Evolutionary conservation across 1,284 basidiomycete genomes (phyloP).

Genomic region (Malassezia cuniculi): DNA sequence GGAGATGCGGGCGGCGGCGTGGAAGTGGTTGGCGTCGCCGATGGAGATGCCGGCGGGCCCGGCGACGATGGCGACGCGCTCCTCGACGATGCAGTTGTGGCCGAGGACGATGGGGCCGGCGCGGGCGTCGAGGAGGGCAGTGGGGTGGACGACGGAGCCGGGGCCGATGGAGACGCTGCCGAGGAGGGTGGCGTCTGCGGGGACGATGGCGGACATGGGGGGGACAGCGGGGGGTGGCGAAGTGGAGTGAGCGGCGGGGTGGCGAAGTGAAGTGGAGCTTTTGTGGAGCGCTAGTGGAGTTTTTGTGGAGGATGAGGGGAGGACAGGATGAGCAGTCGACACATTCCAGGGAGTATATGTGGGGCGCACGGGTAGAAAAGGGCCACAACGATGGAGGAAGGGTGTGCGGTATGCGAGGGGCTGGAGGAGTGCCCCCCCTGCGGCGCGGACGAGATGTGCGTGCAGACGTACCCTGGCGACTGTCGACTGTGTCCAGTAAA

Average conservation of each 20-base stretch:
- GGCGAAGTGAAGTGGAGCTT: no score
- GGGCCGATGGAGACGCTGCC: constrained; percentile 6
- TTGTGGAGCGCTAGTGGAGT: no score
- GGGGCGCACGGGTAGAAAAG: no score
- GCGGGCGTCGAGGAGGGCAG: constrained; percentile 74
- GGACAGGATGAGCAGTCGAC: no score
- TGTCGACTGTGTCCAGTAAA: constrained; percentile 9
- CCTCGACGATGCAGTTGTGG: constrained; percentile 77
- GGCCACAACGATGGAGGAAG: no score
- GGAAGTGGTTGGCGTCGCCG: constrained; percentile 81
- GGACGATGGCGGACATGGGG: not conserved
- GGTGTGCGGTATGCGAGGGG: constrained; percentile 1
- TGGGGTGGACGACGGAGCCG: constrained; percentile 73
- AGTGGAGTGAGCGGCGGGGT: no score
- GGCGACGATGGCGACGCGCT: constrained; percentile 74
- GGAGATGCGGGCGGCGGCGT: constrained; percentile 72
- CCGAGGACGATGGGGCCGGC: constrained; percentile 77
- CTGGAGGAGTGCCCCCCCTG: constrained; percentile 10
- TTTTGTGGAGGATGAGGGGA: no score
- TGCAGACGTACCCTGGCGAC: constrained; percentile 10
- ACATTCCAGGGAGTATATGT: no score
- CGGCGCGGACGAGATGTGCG: not conserved
- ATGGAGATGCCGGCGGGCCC: constrained; percentile 58
- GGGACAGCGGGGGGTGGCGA: no score
- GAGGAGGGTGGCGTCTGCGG: constrained; percentile 5